These are phyloP conservation scores for Microcyclospora tardicrescens DNA, from an alignment of 2,329 filamentous ascomycete genomes.

Conservation along the genomic window DNA sequence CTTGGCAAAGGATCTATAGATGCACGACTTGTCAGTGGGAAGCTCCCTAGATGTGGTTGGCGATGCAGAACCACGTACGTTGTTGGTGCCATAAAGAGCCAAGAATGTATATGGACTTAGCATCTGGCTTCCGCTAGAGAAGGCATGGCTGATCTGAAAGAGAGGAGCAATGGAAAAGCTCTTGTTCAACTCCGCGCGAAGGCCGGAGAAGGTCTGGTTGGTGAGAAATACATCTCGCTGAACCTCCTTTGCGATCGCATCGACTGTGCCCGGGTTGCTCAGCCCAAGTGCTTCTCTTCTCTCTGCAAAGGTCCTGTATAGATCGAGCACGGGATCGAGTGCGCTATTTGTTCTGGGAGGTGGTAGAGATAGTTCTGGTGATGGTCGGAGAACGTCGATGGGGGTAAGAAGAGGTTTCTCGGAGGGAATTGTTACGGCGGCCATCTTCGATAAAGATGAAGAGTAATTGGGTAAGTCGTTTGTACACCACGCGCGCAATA, in stretches of 20 bases:
- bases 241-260: slow-evolving; percentile 80
- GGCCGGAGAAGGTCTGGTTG: slow-evolving; percentile 92
- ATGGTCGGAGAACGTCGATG: slow-evolving; percentile 8
- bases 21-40: slow-evolving; percentile 6
- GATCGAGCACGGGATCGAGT: slow-evolving; percentile 39
- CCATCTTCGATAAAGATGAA: slow-evolving; percentile 2
- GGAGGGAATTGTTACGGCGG: slow-evolving; percentile 11
- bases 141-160: slow-evolving; percentile 95
- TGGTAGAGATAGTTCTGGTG: slow-evolving; percentile 4
- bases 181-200: slow-evolving; percentile 94
- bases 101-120: slow-evolving; percentile 92
- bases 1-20: slow-evolving; percentile 83
- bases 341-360: slow-evolving; percentile 16
- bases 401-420: slow-evolving; percentile 8
- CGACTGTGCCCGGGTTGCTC: slow-evolving; percentile 82
- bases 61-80: slow-evolving; percentile 42
- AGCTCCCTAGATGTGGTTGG: slow-evolving; percentile 2
- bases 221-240: slow-evolving; percentile 92
- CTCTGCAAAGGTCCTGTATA: slow-evolving; percentile 69
- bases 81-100: slow-evolving; percentile 82
- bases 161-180: slow-evolving; percentile 84
- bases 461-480: too few species aligned
- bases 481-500: too few species aligned
- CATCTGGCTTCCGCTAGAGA: slow-evolving; percentile 80
- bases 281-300: slow-evolving; percentile 79